Base-by-base conservation (phyloP, 2,329 filamentous ascomycete genomes). In the Apiospora arundinis region DNA sequence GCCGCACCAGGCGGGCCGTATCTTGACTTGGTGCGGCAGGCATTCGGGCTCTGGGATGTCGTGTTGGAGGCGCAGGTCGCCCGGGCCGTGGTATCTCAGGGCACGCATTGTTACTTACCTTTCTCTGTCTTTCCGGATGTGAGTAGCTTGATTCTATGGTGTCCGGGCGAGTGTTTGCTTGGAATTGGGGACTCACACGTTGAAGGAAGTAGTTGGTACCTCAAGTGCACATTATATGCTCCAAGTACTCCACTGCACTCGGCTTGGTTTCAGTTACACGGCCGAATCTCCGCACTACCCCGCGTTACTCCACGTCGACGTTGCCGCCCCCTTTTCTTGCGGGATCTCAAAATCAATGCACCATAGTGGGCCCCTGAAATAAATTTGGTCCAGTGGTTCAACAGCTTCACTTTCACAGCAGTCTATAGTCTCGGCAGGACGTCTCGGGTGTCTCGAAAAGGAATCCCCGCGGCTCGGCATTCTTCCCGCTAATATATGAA, bases 1-100 rank as follows among this genome's bases (percentile, higher is more conserved):
- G 8, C 80, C 80, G 60, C 77, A 76, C 52, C 77, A 80, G 42
- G 77, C 75, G n/a, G 78, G 78, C 12, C 74, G 73, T 56, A 80
- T 72, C 69, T 79, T 75, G 68, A 74, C 72, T 49, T 74, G 75
- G 71, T 68, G 74, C 60, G 77, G 73, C 28, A 21, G 70, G 68
- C 76, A 76, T 25, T 72, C 44, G 8, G 75, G 74, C 67, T 77
- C 75, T 3, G 68, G 73, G 4, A 75, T 14, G 69, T 75, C 72
- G 40, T 69, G 46, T 37, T 76, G 72, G n/a, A 76, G 28, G 23
- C 74, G 74, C 25, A 76, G 40, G 28, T 77, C 74, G 37, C 70
- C 69, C 12, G 74, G 71, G n/a, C 74, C 75, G 70, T 77, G 56
- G 56, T 77, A 76, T 56, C 72, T 70, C 66, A 77, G 72, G 49